phyloP scores from a whole-genome alignment of 176 grass and related monocot species.

The Triticum turgidum region DNA sequence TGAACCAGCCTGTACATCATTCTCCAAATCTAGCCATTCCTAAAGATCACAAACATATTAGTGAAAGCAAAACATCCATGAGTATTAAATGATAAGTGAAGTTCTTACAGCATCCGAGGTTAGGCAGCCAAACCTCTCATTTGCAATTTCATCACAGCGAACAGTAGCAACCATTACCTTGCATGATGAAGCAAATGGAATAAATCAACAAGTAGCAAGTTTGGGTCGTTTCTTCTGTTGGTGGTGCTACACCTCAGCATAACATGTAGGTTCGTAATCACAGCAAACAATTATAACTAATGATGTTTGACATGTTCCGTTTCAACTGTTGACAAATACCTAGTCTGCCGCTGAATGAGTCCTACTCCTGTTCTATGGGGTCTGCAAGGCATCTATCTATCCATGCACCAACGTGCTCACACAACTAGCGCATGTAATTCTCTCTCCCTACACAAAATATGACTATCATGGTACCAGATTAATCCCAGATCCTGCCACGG shows the following conservation, averaged over 20 bases:
- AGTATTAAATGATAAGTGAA: constrained; percentile 26
- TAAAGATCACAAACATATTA: constrained; percentile 30
- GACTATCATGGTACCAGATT: not conserved
- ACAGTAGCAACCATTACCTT: constrained; percentile 99
- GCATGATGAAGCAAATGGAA: constrained; percentile 27
- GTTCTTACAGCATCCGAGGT: constrained; percentile 65
- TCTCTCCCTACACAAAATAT: not conserved
- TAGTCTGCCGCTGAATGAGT: not conserved
- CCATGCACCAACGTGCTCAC: not conserved
- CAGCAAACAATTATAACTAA: constrained; percentile 15
- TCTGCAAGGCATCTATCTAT: not conserved
- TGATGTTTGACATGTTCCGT: constrained; percentile 12
- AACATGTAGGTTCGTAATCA: not conserved
- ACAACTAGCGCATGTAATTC: not conserved
- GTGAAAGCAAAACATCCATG: not conserved
- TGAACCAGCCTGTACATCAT: constrained; percentile 66
- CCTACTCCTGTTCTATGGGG: not conserved
- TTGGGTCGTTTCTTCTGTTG: constrained; percentile 1
- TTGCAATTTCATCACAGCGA: constrained; percentile 96
- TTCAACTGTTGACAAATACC: not conserved
- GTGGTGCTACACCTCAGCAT: not conserved
- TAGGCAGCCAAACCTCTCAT: constrained; percentile 80
- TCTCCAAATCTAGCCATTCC: constrained; percentile 86
- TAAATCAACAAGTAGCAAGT: constrained; percentile 17
- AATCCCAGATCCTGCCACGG: not conserved